Evolutionary conservation across 768 basidiomycete genomes (phyloP), one percentile per base, ranked within the genome.

Genomic region (Gloeopeniophorella convolvens): DNA sequence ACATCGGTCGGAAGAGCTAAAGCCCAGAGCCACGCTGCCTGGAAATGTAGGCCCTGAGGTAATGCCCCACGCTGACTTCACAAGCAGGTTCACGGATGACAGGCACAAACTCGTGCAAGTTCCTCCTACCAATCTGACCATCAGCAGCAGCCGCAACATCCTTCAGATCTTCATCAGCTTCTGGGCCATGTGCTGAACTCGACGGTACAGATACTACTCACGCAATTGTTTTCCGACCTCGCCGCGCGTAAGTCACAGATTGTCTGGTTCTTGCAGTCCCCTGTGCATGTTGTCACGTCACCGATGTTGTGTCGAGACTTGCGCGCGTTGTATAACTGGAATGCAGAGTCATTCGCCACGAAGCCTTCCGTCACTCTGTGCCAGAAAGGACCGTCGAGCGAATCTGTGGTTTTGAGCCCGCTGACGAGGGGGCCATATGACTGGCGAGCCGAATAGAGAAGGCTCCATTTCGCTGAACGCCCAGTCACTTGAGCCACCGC

Each of bases 361-460:
- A 48, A 48, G 12, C 36, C 36, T 13, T 48, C 36, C 32, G 46
- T 48, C 11, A 48, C 24, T 5, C 12, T 5, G 20, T 48, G 46
- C 46, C 46, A 48, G 46, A 48, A 48, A 3, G 46, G 27, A 13
- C 35, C 46, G 26, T 48, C 39, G 24, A 48, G 46, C 24, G 46
- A 27, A 6, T 48, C 46, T 8, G 46, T 30, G 12, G 46, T 12
- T 30, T n/a, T 16, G 36, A 48, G 36, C 7, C 21, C n/a, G 4
- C 28, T 30, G 13, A 48, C 46, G 26, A 48, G 46, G 26, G 46
- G 46, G 35, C 46, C 46, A 27, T 48, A 48, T 2, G 46, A 36
- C 6, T 24, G 35, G 27, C 46, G 46, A 7, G 46, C 46, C 1
- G 46, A 48, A 36, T 48, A 48, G 46, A 37, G 39, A 6, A 48